Percentiles rank a stretch among this genome's conserved stretches.
phyloP scores from a whole-genome alignment of 805 yeast species.

The Candida manassasensis region DNA sequence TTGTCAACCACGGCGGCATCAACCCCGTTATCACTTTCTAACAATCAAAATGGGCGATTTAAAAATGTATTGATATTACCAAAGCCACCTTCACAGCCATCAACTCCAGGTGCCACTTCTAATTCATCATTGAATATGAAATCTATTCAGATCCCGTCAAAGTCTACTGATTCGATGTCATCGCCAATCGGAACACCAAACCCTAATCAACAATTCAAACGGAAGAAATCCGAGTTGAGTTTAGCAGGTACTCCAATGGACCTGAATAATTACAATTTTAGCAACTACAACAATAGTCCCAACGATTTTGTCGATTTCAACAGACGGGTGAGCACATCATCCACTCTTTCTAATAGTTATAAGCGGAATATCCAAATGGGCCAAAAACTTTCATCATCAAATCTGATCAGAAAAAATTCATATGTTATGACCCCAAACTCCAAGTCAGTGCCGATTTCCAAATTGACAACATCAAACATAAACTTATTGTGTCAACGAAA shows the following conservation, averaged over 20 bases:
- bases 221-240: slow-evolving; percentile 38
- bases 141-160: slow-evolving; percentile 28
- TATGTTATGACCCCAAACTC: slow-evolving; percentile 12
- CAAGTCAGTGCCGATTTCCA: slow-evolving; percentile 3
- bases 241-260: slow-evolving; percentile 9
- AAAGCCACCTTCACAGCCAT: slow-evolving; percentile 24
- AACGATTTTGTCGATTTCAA: slow-evolving; percentile 5
- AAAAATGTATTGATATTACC: slow-evolving; percentile 40
- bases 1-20: slow-evolving; percentile 3
- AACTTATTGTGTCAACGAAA: slow-evolving; percentile 19
- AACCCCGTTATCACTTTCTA: slow-evolving; percentile 6
- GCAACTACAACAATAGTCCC: slow-evolving; percentile 5
- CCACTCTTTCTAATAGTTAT: slow-evolving; percentile 7
- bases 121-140: slow-evolving; percentile 13
- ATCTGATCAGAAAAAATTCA: slow-evolving; percentile 10
- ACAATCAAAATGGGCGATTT: slow-evolving; percentile 16
- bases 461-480: slow-evolving; percentile 21
- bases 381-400: slow-evolving; percentile 7
- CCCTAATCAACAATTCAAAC: slow-evolving; percentile 32
- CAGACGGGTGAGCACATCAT: slow-evolving; percentile 7
- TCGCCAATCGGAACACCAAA: slow-evolving; percentile 11
- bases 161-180: slow-evolving; percentile 8
- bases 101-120: slow-evolving; percentile 12
- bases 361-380: slow-evolving; percentile 8
- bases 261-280: not conserved